Percentiles rank a stretch among this genome's conserved stretches.
Evolutionary conservation across 106 monocot genomes (phyloP).

Genomic region (Phalaenopsis aphrodite): DNA sequence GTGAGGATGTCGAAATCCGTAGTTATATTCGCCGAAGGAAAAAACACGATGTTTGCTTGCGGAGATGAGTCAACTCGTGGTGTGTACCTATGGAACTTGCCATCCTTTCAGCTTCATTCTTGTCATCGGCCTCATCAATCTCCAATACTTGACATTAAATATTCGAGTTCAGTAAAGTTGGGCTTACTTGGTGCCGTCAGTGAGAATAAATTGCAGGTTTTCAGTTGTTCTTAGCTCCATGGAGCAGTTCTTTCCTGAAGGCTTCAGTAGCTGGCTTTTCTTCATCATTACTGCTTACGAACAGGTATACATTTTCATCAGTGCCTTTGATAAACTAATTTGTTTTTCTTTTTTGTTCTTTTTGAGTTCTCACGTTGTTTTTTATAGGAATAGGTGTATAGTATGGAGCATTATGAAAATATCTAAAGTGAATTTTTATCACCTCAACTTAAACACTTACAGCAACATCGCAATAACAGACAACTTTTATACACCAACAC

Average conservation of each 20-base stretch:
- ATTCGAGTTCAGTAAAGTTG: constrained; percentile 20
- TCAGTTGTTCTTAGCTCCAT: constrained; percentile 15
- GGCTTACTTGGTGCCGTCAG: constrained; percentile 67
- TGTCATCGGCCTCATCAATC: constrained; percentile 50
- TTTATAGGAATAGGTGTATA: background rate
- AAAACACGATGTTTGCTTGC: constrained; percentile 33
- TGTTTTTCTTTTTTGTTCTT: background rate
- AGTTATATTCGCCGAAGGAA: constrained; percentile 28
- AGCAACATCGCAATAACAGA: too few species aligned
- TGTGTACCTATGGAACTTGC: constrained; percentile 43
- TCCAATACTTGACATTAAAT: constrained; percentile 83
- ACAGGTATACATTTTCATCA: too few species aligned
- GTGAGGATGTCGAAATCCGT: constrained; percentile 71
- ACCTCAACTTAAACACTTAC: too few species aligned
- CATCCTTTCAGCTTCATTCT: constrained; percentile 37
- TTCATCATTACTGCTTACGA: too few species aligned
- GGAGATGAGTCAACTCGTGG: constrained; percentile 57
- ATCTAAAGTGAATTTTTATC: too few species aligned
- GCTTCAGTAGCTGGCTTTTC: too few species aligned
- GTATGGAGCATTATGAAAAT: too few species aligned
- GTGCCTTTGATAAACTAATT: background rate
- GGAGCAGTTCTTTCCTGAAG: too few species aligned
- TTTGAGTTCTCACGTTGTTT: background rate
- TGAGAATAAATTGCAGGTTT: constrained; percentile 41
- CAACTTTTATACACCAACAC: too few species aligned